Evolutionary conservation across 345 rosid genomes (phyloP), one percentile per base, ranked within the genome.

Genomic region (Cochlearia excelsa): DNA sequence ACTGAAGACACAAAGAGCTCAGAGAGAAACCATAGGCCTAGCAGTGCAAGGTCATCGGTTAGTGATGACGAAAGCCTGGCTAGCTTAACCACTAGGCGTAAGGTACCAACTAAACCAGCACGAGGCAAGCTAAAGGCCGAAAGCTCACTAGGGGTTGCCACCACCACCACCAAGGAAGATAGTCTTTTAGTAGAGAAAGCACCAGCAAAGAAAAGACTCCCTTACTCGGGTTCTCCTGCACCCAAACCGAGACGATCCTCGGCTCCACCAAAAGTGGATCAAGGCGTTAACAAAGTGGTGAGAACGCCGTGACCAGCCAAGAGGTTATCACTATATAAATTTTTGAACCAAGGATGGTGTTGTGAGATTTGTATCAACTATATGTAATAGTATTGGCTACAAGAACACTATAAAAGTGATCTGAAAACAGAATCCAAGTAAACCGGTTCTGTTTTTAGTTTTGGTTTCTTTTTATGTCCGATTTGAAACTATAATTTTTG

Each of bases 231-330:
- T 29, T 82, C 97, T 7, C 83, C 87, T 58, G 81, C 87, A 34
- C 89, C 94, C 52, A 81, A 68, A 68, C 83, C 79, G 0, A 80
- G 97, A 79, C 78, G 86, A 78, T 80, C 79, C 34, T 78, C 88
- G 2, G 90, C 80, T 51, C 95, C 90, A 0, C 80, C 87, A 0
- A 92, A 86, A 77, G 56, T 86, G 51, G 86, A 83, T 49, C 74
- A 60, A 44, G 37, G 52, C 3, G 69, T 71, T 77, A 41, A 76
- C 1, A 80, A 61, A 33, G 42, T 76, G 3, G 82, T 61, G 64
- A 77, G 54, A 42, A 50, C 69, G 59, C 75, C 34, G 48, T 74
- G 67, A 61, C 66, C 16, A 80, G 31, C 51, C 50, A 46, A 58
- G 29, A 42, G 35, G 30, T 10, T 45, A 6, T 63, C 34, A 9